Evolutionary conservation across 2,329 filamentous ascomycete genomes (phyloP), one percentile per base, ranked within the genome.

Genomic region (Phialophora chinensis): DNA sequence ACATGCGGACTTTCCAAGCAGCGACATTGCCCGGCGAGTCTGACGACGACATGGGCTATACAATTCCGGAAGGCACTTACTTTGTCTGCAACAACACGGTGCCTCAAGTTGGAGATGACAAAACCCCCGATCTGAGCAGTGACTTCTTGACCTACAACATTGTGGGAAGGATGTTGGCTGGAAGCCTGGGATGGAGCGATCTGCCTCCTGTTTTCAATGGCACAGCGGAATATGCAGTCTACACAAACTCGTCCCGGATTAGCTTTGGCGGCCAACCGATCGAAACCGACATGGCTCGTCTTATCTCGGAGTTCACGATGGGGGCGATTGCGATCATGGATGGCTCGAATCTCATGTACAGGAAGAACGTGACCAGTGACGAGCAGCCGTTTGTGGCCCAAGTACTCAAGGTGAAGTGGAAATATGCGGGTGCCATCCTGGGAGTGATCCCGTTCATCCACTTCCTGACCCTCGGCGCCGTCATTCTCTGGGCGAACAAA

Each of bases 381-480:
- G 23, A 94, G 97, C 1, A 92, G 91, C 91, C 93, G 96, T 47
- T 86, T 85, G 4, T 92, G 91, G 14, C 80, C 82, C 78, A 98
- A 93, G 74, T 97, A 97, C 67, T 93, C 88, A 71, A 98, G 97
- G 78, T 99, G 97, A 78, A 62, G 12, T 71, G 69, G 69, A 58
- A 56, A 33, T 71, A 64, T 38, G 68, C 69, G 17, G 68, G 62
- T 12, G 3, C 66, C 2, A 67, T 71, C n/a, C 60, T 71, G 1
- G 68, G 42, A 20, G 53, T 69, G 8, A 69, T 71, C 27, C 69
- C 69, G 12, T 65, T 69, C 44, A 68, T 69, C 20, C 70, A 72
- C 42, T 68, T 69, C 44, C 57, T 50, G 59, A 66, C 70, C 20
- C 65, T 71, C 35, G 59, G 65, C 17, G 52, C 63, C 12, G 70